Base-by-base conservation (phyloP, 768 basidiomycete species). In the Paxillus involutus region DNA sequence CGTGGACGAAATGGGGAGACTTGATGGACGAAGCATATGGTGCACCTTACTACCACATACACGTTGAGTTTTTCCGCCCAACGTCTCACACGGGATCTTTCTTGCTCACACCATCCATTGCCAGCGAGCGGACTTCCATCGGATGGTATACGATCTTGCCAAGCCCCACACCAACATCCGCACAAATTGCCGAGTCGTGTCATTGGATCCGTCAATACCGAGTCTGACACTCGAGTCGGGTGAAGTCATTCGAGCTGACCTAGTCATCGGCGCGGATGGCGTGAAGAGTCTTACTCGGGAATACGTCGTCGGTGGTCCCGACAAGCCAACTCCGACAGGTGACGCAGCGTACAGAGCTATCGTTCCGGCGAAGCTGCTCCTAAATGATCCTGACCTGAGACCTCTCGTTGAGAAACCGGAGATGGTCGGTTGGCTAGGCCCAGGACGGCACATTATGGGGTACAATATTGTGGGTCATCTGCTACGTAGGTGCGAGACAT, bases 281-380 rank as follows among this genome's bases (percentile, higher is more conserved):
- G 71, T 80, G 47, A 84, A 80, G 67, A 84, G 82, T 59, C 55
- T 68, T 14, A 59, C 82, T 1, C 78, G 79, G 2, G 64, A 78
- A 58, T 70, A 78, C 32, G 74, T 80, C 33, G 75, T 84, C n/a
- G 76, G 81, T 0, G 76, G 75, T 0, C 68, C 68, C 0, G 73
- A 77, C 41, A 73, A 74, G 33, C 73, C 79, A 0, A 75, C 75
- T 0, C 74, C 81, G 4, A 86, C 86, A 0, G 86, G 84, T 0
- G 84, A 88, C 59, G 80, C 82, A 0, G 85, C 83, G 0, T 87
- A 84, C 60, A 77, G 85, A 47, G 80, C 81, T 5, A 71, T 78
- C 29, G 71, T 87, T 35, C 71, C 79, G 3, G 73, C 81, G 0
- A 70, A 62, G 36, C 44, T 70, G 1, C 70, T 86, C 63, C 51